Evolutionary conservation across 148 eudicot species (phyloP).

Genomic region (Rhododendron henanense): DNA sequence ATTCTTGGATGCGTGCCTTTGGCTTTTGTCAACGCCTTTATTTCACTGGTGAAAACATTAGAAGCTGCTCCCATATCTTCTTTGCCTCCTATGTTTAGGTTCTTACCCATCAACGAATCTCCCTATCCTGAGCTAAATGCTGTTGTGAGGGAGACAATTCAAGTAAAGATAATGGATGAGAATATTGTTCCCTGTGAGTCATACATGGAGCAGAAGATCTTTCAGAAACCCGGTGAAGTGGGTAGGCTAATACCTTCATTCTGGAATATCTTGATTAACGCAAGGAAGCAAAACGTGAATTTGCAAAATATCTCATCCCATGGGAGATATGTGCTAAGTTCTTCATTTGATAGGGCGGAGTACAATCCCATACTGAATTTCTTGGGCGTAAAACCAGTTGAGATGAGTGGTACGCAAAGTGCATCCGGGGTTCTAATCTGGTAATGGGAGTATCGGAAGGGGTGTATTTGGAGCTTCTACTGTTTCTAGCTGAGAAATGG

Average conservation of each 20-base stretch:
- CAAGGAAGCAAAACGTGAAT: constrained; percentile 32
- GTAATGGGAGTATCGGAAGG: constrained; percentile 39
- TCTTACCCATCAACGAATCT: constrained; percentile 41
- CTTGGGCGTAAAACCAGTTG: constrained; percentile 43
- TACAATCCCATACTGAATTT: constrained; percentile 41
- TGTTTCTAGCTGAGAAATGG: constrained; percentile 51
- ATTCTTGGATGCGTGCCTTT: constrained; percentile 58
- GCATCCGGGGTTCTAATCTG: constrained; percentile 58
- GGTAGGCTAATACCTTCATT: constrained; percentile 47
- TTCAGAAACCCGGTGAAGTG: constrained; percentile 57
- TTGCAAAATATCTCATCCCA: constrained; percentile 54
- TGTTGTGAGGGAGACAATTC: constrained; percentile 42
- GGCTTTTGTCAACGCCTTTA: constrained; percentile 55
- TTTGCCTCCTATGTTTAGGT: constrained; percentile 41
- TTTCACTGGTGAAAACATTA: constrained; percentile 30
- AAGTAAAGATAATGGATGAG: constrained; percentile 28
- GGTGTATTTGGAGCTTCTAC: constrained; percentile 44
- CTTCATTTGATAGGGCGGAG: constrained; percentile 44
- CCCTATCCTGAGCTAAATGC: constrained; percentile 35
- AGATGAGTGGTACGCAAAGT: constrained; percentile 58
- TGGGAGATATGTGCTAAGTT: constrained; percentile 49
- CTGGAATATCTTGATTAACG: constrained; percentile 43
- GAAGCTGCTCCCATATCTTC: constrained; percentile 41
- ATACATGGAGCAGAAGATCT: constrained; percentile 35
- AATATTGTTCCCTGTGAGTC: constrained; percentile 52